Percentiles rank a stretch among this genome's conserved stretches.
phyloP scores from a whole-genome alignment of 192 early-diverging fungal species.

The Gamsiella multidivaricata region DNA sequence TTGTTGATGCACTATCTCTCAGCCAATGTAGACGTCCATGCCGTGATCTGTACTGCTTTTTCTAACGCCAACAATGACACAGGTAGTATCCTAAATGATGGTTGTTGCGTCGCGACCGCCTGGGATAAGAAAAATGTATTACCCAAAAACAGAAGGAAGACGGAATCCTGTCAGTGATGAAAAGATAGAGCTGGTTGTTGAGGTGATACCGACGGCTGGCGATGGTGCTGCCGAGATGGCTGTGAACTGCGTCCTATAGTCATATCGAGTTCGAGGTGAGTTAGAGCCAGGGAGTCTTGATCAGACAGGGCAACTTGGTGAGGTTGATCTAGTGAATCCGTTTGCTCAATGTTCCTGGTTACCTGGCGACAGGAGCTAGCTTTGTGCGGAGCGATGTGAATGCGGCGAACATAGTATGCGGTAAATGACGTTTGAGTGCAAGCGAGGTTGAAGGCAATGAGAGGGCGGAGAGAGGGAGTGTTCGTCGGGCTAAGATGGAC shows the following conservation, averaged over 20 bases:
- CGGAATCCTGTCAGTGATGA: slow-evolving; percentile 51
- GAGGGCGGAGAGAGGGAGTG: background rate
- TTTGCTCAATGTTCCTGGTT: background rate
- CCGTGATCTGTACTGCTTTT: slow-evolving; percentile 2
- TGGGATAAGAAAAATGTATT: too few relatives aligned
- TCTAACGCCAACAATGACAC: background rate
- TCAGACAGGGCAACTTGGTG: background rate
- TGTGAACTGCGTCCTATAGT: slow-evolving; percentile 53
- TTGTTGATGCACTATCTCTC: too few relatives aligned
- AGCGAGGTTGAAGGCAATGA: background rate
- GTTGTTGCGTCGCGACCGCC: background rate
- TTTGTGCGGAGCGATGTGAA: slow-evolving; percentile 54
- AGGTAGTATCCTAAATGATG: background rate
- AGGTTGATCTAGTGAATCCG: too few relatives aligned
- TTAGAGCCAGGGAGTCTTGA: background rate
- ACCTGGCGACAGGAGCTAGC: slow-evolving; percentile 53
- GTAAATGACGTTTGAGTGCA: too few relatives aligned
- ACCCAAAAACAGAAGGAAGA: slow-evolving; percentile 49
- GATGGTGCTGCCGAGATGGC: slow-evolving; percentile 35
- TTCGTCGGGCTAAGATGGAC: too few relatives aligned
- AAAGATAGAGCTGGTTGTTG: slow-evolving; percentile 37
- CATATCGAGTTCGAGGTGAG: background rate
- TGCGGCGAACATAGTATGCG: slow-evolving; percentile 47
- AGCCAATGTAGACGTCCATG: too few relatives aligned
- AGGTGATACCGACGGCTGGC: slow-evolving; percentile 4